Base-by-base conservation (phyloP, 306 rosid genomes). In the Cotoneaster glaucophyllus region DNA sequence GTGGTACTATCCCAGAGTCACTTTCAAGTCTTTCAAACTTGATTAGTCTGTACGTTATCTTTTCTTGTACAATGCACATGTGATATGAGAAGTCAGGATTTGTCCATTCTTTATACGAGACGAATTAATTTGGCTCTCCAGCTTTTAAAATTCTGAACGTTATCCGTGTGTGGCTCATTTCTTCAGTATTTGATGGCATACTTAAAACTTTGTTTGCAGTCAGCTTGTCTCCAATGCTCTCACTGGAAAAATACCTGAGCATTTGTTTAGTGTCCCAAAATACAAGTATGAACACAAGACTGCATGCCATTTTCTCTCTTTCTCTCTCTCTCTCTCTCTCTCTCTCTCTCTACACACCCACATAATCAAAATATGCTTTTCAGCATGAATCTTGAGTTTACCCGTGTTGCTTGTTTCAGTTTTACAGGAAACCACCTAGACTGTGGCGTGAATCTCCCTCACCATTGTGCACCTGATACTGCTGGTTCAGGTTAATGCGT, bases 1-100 rank as follows among this genome's bases (percentile, higher is more conserved):
- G 54, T 69, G 98, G 98, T 75, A 85, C 76, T 15, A 88, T 96
- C 82, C 99, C 99, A 13, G 93, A 85, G 71, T 90, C 99, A 67
- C 84, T 96, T 77, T 83, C 86, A 73, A 75, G 70, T 82, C 78
- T 92, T 77, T 84, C 88, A 79, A 78, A 77, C 83, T 85, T 93
- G 86, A 81, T 78, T 77, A 87, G 67, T 82, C 79, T 93, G 99
- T 96, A 92, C 70, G 98, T 83, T 75, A 17, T 52, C 17, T 48
- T 77, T 62, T 80, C 70, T 71, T 78, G 45, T 71, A 71, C 44
- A 69, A 77, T 71, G 80, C 70, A 65, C 22, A 26, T 63, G 73
- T 21, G 52, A 50, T 50, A 64, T 34, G 75, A 45, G 22, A 59
- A 34, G 26, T 14, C 8, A n/a, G 11, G 22, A 28, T 21, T 41